A percentile compares a stretch with the other conserved stretches of the same genome.
These are phyloP conservation scores for Chaetomium cochliodes DNA, from an alignment of 495 filamentous ascomycete species.

Conservation along the genomic window DNA sequence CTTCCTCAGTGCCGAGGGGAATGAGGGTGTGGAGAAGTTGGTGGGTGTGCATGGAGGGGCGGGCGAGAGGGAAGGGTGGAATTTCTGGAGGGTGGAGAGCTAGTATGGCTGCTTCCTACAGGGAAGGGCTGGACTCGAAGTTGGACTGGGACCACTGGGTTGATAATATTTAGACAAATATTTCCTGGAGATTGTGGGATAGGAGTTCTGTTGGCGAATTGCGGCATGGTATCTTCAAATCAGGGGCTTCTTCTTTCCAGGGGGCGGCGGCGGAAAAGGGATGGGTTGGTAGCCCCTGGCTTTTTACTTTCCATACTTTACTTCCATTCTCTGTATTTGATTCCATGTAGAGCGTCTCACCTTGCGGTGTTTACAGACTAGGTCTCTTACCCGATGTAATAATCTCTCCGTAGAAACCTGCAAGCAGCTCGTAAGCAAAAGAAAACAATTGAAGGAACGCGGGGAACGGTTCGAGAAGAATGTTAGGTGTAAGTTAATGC, in stretches of 20 bases:
- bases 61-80: slow-evolving; percentile 79
- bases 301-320: neutral
- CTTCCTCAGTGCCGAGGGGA: slow-evolving; percentile 77
- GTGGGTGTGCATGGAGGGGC: slow-evolving; percentile 62
- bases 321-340: slow-evolving; percentile 18
- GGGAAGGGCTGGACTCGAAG: neutral
- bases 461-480: neutral
- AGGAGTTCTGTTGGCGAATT: neutral
- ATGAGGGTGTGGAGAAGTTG: slow-evolving; percentile 74
- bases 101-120: slow-evolving; percentile 10
- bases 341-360: slow-evolving; percentile 12
- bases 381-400: slow-evolving; percentile 15
- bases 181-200: neutral
- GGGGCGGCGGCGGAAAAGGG: neutral
- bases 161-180: neutral
- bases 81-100: slow-evolving; percentile 78
- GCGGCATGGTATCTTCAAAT: neutral
- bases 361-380: slow-evolving; percentile 17
- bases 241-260: slow-evolving; percentile 4
- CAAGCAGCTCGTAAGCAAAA: neutral
- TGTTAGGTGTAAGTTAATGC: neutral
- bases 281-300: slow-evolving; percentile 7
- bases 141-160: neutral
- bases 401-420: neutral
- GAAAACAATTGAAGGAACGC: slow-evolving; percentile 3